Conservation (phyloP, 345 rosid genomes). For the Rhizophora apiculata region DNA sequence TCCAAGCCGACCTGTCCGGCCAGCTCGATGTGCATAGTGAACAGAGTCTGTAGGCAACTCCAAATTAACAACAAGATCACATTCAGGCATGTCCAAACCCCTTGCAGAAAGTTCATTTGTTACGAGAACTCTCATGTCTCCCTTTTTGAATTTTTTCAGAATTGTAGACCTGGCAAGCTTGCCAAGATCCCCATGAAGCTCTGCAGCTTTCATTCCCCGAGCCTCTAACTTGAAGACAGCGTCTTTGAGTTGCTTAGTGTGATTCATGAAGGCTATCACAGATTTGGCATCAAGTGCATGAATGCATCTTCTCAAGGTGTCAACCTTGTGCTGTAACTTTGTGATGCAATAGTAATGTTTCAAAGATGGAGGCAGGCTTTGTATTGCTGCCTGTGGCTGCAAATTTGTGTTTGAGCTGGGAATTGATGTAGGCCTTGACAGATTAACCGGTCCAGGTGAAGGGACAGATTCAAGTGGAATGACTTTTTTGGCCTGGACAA, state of each 20-base stretch:
- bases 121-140: conserved; percentile 72
- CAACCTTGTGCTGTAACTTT: conserved; percentile 86
- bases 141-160: conserved; percentile 78
- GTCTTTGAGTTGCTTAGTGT: conserved; percentile 82
- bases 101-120: conserved; percentile 95
- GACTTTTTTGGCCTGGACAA: conserved; percentile 72
- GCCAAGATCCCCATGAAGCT: conserved; percentile 91
- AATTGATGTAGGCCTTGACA: conserved; percentile 33
- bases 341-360: conserved; percentile 72
- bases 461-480: conserved; percentile 52
- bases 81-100: conserved; percentile 84
- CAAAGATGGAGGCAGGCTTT: conserved; percentile 83
- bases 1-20: conserved; percentile 85
- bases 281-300: conserved; percentile 82
- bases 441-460: conserved; percentile 45
- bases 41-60: conserved; percentile 75
- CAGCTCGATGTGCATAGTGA: conserved; percentile 89
- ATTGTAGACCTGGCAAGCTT: conserved; percentile 86
- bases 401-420: conserved; percentile 34
- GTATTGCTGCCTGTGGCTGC: conserved; percentile 51
- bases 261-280: conserved; percentile 91
- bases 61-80: conserved; percentile 88
- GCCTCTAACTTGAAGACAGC: conserved; percentile 90
- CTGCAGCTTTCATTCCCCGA: conserved; percentile 72
- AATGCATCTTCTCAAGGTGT: conserved; percentile 72